These are phyloP conservation scores for Polysphondylium violaceum DNA, from an alignment of 78 protist genomes.

Conservation along the genomic window DNA sequence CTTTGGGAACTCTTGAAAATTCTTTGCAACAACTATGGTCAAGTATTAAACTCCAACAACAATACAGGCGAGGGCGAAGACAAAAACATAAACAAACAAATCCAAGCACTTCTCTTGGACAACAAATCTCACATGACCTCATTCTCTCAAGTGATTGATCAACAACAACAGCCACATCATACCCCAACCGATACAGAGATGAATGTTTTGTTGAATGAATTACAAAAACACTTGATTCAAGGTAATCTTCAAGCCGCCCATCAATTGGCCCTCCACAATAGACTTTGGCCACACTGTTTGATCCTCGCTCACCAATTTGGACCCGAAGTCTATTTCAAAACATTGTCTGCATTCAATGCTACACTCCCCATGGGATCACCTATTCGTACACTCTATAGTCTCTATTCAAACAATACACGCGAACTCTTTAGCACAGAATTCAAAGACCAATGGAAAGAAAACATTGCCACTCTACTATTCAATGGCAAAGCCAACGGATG, in stretches of 20 bases:
- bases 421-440: conserved; percentile 32
- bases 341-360: conserved; percentile 16
- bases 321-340: conserved; percentile 28
- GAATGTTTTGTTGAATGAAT: conserved; percentile 4
- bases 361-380: conserved; percentile 73
- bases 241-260: conserved; percentile 63
- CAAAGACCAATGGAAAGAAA: conserved; percentile 70
- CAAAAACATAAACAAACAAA: neutral
- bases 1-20: conserved; percentile 49
- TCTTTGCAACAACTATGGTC: conserved; percentile 38
- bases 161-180: neutral
- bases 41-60: neutral
- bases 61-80: conserved; percentile 10
- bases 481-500: conserved; percentile 50
- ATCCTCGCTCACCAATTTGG: conserved; percentile 41
- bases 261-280: conserved; percentile 28
- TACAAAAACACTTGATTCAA: conserved; percentile 34
- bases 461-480: conserved; percentile 61
- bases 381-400: conserved; percentile 36
- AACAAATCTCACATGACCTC: neutral
- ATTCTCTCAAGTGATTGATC: conserved; percentile 14
- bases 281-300: conserved; percentile 52
- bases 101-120: conserved; percentile 19
- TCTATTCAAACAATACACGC: conserved; percentile 36
- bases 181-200: conserved; percentile 6